Evolutionary conservation across 2,329 filamentous ascomycete species (phyloP).

Genomic region (Fusarium caatingaense): DNA sequence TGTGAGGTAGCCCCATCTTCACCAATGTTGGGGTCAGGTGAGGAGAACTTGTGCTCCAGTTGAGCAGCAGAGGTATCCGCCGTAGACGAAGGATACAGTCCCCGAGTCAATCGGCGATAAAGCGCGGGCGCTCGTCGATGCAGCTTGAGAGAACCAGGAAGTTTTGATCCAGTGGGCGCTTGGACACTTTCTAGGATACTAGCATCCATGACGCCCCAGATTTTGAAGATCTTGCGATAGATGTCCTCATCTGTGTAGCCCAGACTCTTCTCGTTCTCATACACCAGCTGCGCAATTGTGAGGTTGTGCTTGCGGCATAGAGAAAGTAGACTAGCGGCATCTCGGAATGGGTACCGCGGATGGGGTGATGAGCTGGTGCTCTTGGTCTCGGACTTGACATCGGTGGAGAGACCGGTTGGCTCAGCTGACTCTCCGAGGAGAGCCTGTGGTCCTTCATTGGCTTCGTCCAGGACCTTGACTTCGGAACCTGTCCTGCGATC

Average conservation of each 20-base stretch:
- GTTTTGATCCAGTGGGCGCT: conserved; percentile 54
- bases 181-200: conserved; percentile 63
- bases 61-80: conserved; percentile 21
- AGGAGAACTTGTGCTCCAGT: conserved; percentile 23
- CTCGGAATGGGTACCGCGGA: conserved; percentile 60
- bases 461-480: conserved; percentile 52
- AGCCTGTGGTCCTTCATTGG: conserved; percentile 8
- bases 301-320: conserved; percentile 63
- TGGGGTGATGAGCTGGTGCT: conserved; percentile 45
- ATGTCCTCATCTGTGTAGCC: conserved; percentile 63
- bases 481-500: conserved; percentile 59
- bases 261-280: conserved; percentile 64
- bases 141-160: conserved; percentile 62
- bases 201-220: conserved; percentile 64
- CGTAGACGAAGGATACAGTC: conserved; percentile 55
- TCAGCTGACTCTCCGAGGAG: conserved; percentile 23
- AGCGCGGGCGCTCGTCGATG: conserved; percentile 59
- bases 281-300: conserved; percentile 63
- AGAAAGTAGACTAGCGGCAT: conserved; percentile 58
- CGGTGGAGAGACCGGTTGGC: conserved; percentile 17
- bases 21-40: conserved; percentile 6
- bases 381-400: conserved; percentile 31
- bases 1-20: conserved; percentile 11
- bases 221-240: conserved; percentile 58
- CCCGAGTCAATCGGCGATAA: conserved; percentile 58